These are phyloP conservation scores for Lavandula angustifolia DNA, from an alignment of 257 asterid genomes.

Conservation along the genomic window DNA sequence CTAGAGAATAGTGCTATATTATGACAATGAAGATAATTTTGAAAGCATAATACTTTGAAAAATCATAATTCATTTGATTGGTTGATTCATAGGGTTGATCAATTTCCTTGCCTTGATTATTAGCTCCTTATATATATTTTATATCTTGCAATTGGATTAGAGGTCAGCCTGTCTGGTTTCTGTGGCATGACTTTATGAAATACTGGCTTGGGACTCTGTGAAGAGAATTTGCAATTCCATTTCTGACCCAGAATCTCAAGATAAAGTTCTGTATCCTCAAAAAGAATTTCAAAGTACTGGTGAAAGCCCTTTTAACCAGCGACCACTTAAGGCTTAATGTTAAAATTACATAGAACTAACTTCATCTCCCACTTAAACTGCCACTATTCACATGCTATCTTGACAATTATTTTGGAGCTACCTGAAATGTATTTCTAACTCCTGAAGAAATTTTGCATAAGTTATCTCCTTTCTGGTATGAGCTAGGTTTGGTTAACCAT, in stretches of 20 bases:
- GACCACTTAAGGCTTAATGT: not conserved
- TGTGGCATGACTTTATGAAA: conserved; percentile 18
- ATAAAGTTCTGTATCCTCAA: not conserved
- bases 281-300: not conserved
- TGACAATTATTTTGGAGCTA: conserved; percentile 3
- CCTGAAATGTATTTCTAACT: not conserved
- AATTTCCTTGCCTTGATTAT: conserved; percentile 11
- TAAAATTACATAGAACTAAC: not conserved
- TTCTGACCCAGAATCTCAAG: not conserved
- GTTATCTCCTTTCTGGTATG: conserved; percentile 4
- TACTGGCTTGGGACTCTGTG: conserved; percentile 13
- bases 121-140: conserved; percentile 19
- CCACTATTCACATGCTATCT: not conserved
- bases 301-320: not conserved
- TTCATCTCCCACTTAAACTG: not conserved
- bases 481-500: conserved; percentile 29
- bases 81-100: conserved; percentile 9
- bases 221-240: conserved; percentile 11
- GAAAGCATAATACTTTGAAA: conserved; percentile 9
- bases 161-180: conserved; percentile 17
- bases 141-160: conserved; percentile 17
- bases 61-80: conserved; percentile 17
- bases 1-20: not conserved
- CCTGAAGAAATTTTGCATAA: conserved; percentile 8
- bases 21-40: not conserved